A percentile compares a stretch with the other conserved stretches of the same genome.
Conservation (phyloP, 257 asterid genomes). For the Salvia hispanica region DNA sequence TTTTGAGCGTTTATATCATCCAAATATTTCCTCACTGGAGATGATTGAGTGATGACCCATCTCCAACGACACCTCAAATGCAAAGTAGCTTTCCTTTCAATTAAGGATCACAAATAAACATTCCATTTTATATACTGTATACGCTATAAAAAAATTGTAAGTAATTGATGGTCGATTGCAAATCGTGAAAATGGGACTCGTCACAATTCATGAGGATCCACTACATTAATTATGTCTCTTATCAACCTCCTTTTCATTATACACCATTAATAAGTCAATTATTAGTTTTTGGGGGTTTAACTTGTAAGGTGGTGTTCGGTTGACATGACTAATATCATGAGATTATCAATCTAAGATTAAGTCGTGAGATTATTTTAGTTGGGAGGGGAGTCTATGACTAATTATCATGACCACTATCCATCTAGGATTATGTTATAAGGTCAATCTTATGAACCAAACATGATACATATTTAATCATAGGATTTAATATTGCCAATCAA, state of each 20-base stretch:
- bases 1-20: no score
- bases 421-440: no score
- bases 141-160: neutral
- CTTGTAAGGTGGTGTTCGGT: no score
- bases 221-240: constrained; percentile 20
- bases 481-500: no score
- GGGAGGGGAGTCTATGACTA: no score
- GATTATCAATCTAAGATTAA: no score
- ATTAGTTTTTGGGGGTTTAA: neutral
- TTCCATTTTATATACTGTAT: constrained; percentile 11
- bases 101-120: constrained; percentile 31
- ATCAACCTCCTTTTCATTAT: constrained; percentile 18
- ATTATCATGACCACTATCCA: no score
- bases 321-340: no score
- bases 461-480: no score
- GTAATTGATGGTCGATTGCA: no score
- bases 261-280: constrained; percentile 18
- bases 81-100: constrained; percentile 23
- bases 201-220: constrained; percentile 3
- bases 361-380: no score
- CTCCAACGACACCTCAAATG: constrained; percentile 6
- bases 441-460: no score
- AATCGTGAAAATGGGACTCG: constrained; percentile 26
- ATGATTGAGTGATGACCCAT: constrained; percentile 18
- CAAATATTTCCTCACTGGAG: neutral